Conservation (phyloP, 2,329 filamentous ascomycete species). For the Dactylellina cionopaga region DNA sequence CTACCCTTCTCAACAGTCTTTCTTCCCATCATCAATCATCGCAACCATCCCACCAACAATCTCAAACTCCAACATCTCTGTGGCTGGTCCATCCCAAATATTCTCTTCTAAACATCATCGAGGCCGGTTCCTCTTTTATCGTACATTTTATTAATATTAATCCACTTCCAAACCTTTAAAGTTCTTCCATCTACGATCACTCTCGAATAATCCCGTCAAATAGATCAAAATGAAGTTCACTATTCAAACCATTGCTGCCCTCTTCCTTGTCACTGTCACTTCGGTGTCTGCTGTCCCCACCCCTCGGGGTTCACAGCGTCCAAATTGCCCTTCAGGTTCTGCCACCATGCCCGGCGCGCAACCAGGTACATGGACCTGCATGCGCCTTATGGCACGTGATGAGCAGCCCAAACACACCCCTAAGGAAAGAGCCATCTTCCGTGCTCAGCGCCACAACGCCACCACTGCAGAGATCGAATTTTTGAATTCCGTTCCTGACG, state of each 20-base stretch:
- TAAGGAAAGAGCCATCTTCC: constrained; percentile 8
- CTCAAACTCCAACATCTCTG: neutral
- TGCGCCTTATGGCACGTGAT: too few relatives aligned
- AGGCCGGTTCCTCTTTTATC: constrained; percentile 21
- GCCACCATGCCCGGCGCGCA: neutral
- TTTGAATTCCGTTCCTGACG: constrained; percentile 12
- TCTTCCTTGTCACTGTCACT: neutral
- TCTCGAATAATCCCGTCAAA: neutral
- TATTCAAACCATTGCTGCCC: neutral
- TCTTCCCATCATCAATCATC: constrained; percentile 23
- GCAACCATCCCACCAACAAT: constrained; percentile 10
- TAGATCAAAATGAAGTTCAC: constrained; percentile 27
- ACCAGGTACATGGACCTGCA: too few relatives aligned
- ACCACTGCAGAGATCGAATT: constrained; percentile 17
- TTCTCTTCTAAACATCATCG: constrained; percentile 20
- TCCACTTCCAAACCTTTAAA: constrained; percentile 15
- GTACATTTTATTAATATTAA: constrained; percentile 8
- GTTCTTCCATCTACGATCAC: neutral
- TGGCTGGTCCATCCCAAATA: constrained; percentile 6
- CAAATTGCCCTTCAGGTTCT: neutral
- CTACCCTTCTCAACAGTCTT: constrained; percentile 11
- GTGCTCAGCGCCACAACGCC: constrained; percentile 12
- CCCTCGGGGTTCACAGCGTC: too few relatives aligned
- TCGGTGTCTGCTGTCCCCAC: neutral
- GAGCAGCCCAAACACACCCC: neutral